phyloP scores from a whole-genome alignment of 306 rosid genomes.

The Alnus glutinosa region DNA sequence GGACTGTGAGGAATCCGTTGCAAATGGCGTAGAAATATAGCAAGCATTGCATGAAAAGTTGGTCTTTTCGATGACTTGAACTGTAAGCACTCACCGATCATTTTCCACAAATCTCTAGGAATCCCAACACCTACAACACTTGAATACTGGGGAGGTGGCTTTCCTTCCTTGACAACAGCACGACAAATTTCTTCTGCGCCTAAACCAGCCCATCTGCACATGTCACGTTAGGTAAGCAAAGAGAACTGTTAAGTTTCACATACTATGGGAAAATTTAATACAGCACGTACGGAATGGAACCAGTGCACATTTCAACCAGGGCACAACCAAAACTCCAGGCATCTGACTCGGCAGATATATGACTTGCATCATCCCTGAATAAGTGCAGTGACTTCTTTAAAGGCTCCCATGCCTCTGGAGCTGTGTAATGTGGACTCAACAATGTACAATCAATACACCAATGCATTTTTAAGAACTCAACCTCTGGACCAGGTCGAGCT shows the following conservation, averaged over 20 bases:
- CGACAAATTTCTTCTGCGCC: conserved; percentile 90
- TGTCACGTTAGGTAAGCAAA: conserved; percentile 24
- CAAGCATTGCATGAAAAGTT: conserved; percentile 78
- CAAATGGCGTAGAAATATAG: conserved; percentile 89
- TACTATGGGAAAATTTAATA: conserved; percentile 32
- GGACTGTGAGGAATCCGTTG: conserved; percentile 93
- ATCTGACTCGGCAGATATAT: conserved; percentile 91
- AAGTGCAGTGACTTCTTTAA: conserved; percentile 78
- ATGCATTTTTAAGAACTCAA: conserved; percentile 77
- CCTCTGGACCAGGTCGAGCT: conserved; percentile 62
- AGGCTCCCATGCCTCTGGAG: conserved; percentile 99
- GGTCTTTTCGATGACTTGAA: conserved; percentile 91
- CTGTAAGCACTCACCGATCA: conserved; percentile 98
- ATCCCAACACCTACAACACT: conserved; percentile 98
- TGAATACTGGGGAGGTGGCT: conserved; percentile 92
- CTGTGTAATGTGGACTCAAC: conserved; percentile 94
- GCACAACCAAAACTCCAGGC: conserved; percentile 99
- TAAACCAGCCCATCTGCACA: conserved; percentile 94
- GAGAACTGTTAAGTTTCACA: conserved; percentile 24
- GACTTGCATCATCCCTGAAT: conserved; percentile 94
- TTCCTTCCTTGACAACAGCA: conserved; percentile 79
- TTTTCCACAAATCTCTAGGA: conserved; percentile 96
- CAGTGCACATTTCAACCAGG: conserved; percentile 99
- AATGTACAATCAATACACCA: conserved; percentile 95
- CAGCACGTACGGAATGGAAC: conserved; percentile 93